Percentiles rank a stretch among this genome's conserved stretches.
Conservation (phyloP, 2,329 filamentous ascomycete species). For the Endocalyx cinctus region DNA sequence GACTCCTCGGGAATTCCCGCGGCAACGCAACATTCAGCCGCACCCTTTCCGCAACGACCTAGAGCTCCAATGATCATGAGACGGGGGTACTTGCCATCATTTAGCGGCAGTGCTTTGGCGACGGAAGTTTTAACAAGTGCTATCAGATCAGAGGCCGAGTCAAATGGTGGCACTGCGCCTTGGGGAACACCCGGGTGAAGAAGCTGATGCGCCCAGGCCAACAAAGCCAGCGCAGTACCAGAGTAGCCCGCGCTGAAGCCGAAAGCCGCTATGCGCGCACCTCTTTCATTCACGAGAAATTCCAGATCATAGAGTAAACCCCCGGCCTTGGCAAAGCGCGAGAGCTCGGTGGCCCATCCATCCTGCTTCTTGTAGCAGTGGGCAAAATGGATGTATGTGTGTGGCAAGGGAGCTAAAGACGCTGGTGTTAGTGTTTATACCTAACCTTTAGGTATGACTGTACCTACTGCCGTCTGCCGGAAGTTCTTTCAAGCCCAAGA, state of each 20-base stretch:
- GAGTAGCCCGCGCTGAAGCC: conserved; percentile 74
- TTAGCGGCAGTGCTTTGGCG: conserved; percentile 54
- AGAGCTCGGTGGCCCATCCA: conserved; percentile 76
- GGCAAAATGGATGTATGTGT: conserved; percentile 67
- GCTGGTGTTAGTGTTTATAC: too few species aligned
- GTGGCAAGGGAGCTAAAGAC: conserved; percentile 64
- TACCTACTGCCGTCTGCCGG: conserved; percentile 61
- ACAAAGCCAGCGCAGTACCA: conserved; percentile 66
- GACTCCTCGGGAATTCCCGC: conserved; percentile 66
- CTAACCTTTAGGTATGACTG: too few species aligned
- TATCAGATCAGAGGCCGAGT: conserved; percentile 70
- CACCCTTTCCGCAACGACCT: conserved; percentile 81
- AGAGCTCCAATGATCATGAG: conserved; percentile 81
- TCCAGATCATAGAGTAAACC: conserved; percentile 82
- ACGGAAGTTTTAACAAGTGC: conserved; percentile 69
- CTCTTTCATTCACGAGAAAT: conserved; percentile 67
- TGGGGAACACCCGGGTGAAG: conserved; percentile 64
- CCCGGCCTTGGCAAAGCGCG: conserved; percentile 70
- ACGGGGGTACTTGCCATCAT: conserved; percentile 64
- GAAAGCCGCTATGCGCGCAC: conserved; percentile 68
- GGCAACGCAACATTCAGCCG: conserved; percentile 72
- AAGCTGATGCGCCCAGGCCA: conserved; percentile 82
- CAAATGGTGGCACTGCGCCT: conserved; percentile 62
- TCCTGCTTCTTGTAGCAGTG: conserved; percentile 75
- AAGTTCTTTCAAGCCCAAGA: conserved; percentile 75